phyloP scores from a whole-genome alignment of 106 monocot genomes.

The Phalaenopsis aphrodite region DNA sequence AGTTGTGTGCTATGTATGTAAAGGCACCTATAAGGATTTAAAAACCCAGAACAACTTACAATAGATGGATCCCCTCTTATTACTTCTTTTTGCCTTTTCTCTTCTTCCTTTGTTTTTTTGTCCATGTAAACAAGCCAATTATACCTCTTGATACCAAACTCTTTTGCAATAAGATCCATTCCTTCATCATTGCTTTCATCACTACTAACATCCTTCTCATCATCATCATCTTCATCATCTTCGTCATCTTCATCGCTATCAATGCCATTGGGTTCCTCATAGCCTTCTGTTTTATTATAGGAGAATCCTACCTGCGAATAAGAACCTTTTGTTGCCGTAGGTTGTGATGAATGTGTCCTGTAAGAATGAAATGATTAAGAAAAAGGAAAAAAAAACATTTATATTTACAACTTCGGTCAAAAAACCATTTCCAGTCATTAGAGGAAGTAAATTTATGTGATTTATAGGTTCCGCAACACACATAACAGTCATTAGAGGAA shows the following conservation, averaged over 20 bases:
- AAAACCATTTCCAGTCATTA: neutral
- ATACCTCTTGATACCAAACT: conserved; percentile 95
- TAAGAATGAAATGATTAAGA: neutral
- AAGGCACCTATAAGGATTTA: neutral
- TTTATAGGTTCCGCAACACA: neutral
- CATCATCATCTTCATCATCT: conserved; percentile 76
- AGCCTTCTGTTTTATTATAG: conserved; percentile 57
- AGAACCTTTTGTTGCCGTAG: conserved; percentile 61
- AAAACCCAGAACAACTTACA: conserved; percentile 38
- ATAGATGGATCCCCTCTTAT: conserved; percentile 89
- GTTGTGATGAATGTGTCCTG: conserved; percentile 50
- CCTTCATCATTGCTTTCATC: conserved; percentile 93
- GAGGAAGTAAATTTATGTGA: neutral
- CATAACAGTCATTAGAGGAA: neutral
- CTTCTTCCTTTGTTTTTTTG: conserved; percentile 94
- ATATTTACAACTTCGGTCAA: neutral
- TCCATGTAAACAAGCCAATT: conserved; percentile 99
- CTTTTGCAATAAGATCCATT: conserved; percentile 87
- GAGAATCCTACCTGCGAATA: conserved; percentile 98
- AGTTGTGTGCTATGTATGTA: too few species aligned
- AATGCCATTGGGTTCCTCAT: conserved; percentile 41
- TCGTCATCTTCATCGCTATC: conserved; percentile 72
- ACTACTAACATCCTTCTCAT: conserved; percentile 87
- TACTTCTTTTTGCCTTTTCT: conserved; percentile 91
- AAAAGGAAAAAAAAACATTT: neutral